Conservation (phyloP, 306 rosid species). For the Vachellia pachyceras region DNA sequence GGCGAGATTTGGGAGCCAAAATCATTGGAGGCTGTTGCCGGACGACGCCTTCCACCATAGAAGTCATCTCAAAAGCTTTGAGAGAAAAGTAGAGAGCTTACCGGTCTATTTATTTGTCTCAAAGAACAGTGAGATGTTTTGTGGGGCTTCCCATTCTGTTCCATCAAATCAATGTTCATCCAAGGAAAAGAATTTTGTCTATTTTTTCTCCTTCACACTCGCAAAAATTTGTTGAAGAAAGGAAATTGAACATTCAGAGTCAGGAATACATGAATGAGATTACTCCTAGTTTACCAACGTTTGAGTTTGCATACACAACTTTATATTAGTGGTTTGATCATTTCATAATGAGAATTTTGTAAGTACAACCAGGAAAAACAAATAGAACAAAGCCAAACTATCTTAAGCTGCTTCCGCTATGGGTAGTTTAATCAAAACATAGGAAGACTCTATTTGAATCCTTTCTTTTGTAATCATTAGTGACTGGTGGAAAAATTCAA, state of each 20-base stretch:
- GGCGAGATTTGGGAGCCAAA: conserved; percentile 83
- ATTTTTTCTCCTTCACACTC: no score
- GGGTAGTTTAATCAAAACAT: background rate
- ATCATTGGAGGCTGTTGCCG: conserved; percentile 92
- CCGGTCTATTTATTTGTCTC: conserved; percentile 11
- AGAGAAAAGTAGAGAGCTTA: conserved; percentile 27
- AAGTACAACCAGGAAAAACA: background rate
- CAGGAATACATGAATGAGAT: background rate
- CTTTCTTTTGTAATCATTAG: background rate
- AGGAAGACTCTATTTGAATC: background rate
- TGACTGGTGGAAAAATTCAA: background rate
- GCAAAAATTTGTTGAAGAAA: background rate
- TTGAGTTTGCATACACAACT: background rate
- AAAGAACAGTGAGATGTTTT: conserved; percentile 10
- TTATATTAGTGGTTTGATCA: background rate
- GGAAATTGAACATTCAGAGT: background rate
- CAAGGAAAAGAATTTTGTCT: conserved; percentile 3
- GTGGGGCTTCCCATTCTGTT: background rate
- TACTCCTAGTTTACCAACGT: background rate
- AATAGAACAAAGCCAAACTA: background rate
- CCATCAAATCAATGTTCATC: background rate
- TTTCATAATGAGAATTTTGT: background rate
- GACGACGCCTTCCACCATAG: conserved; percentile 79
- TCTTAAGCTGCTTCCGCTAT: background rate
- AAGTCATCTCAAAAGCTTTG: conserved; percentile 62